Evolutionary conservation across 139 green algal genomes (phyloP).

Genomic region (Picochlorum sp.): DNA sequence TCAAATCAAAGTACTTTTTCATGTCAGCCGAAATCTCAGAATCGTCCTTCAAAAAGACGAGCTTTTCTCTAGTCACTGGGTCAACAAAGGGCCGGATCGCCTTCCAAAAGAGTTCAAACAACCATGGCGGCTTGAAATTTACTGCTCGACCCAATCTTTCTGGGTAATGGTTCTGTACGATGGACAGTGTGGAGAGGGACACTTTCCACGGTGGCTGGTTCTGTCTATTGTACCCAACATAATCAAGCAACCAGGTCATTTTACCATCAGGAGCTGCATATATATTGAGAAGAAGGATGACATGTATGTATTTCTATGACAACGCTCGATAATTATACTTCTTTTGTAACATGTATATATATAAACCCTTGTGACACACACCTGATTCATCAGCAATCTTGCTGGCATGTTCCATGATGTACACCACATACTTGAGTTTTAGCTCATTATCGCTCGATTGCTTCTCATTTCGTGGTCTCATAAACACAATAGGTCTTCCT

Average conservation of each 20-base stretch:
- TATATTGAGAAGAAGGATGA: no score
- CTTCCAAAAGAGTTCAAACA: constrained; percentile 74
- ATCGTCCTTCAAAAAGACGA: constrained; percentile 41
- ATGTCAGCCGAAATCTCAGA: constrained; percentile 9
- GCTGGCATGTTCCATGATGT: constrained; percentile 62
- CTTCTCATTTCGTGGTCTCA: constrained; percentile 53
- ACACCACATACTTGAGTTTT: constrained; percentile 65
- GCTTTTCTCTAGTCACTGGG: constrained; percentile 62
- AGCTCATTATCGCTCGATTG: constrained; percentile 15
- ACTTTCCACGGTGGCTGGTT: constrained; percentile 62
- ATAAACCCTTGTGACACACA: background rate
- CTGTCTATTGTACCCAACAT: constrained; percentile 49
- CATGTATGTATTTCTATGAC: background rate
- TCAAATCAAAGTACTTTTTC: constrained; percentile 22
- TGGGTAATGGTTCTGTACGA: constrained; percentile 74
- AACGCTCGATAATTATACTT: no score
- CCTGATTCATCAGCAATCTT: constrained; percentile 36
- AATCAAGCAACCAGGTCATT: constrained; percentile 72
- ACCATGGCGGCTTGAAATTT: constrained; percentile 54
- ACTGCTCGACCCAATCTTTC: constrained; percentile 69
- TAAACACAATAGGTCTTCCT: constrained; percentile 60
- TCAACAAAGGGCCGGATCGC: constrained; percentile 59
- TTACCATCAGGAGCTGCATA: constrained; percentile 42
- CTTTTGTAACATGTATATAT: no score
- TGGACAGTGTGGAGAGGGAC: constrained; percentile 36